Evolutionary conservation across 108 stramenopile species (phyloP).

Genomic region (Skeletonema potamos): DNA sequence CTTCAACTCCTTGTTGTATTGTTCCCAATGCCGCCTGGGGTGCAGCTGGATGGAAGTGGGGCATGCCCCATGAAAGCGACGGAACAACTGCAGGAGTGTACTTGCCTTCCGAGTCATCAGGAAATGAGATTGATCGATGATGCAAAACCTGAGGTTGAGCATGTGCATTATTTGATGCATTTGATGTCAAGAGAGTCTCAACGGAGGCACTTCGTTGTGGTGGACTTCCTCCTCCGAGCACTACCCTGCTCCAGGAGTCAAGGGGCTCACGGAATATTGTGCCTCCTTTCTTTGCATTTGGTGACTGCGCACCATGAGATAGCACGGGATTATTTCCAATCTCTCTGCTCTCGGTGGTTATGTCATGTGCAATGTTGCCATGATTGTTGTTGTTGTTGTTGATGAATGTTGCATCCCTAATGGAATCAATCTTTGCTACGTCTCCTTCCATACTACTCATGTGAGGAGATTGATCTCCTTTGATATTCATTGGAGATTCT

Average conservation of each 20-base stretch:
- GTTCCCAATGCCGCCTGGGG: conserved; percentile 5
- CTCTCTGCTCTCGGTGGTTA: conserved; percentile 4
- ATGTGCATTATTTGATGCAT: conserved; percentile 6
- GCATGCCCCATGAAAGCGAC: conserved; percentile 17
- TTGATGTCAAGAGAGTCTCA: conserved; percentile 44
- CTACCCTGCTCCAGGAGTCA: conserved; percentile 40
- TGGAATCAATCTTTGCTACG: conserved; percentile 21
- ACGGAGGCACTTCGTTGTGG: conserved; percentile 6
- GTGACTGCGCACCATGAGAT: background rate
- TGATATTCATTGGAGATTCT: background rate
- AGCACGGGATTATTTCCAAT: background rate
- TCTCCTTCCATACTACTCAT: conserved; percentile 37
- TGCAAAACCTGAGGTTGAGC: conserved; percentile 1
- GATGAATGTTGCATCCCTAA: conserved; percentile 1
- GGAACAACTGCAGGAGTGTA: conserved; percentile 4
- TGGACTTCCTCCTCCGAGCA: background rate
- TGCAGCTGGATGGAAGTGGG: conserved; percentile 17
- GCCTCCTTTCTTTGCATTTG: conserved; percentile 4
- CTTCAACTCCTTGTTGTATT: conserved; percentile 25
- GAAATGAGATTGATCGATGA: conserved; percentile 15
- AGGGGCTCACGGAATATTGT: conserved; percentile 15
- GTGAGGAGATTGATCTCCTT: conserved; percentile 35
- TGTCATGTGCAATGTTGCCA: conserved; percentile 3
- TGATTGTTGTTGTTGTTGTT: background rate
- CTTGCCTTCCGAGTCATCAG: conserved; percentile 4